Conservation (phyloP, 371 early-diverging fungal genomes). For the Mucor racemosus region DNA sequence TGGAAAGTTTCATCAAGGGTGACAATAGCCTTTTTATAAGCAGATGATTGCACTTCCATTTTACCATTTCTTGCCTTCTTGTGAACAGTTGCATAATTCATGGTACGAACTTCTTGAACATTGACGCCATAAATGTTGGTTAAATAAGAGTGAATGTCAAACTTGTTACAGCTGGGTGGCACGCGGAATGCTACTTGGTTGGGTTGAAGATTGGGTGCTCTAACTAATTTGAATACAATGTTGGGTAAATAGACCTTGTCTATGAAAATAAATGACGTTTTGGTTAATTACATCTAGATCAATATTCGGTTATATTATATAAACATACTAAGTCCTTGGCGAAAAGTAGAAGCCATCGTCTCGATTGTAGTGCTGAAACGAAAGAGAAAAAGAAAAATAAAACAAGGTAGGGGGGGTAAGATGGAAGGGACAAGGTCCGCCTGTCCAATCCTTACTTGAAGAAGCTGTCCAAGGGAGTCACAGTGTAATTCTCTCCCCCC, state of each 20-base stretch:
- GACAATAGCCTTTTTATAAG: constrained; percentile 92
- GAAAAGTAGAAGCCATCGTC: constrained; percentile 42
- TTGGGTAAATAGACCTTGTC: constrained; percentile 91
- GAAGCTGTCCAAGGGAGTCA: constrained; percentile 1
- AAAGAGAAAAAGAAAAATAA: constrained; percentile 1
- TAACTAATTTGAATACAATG: constrained; percentile 84
- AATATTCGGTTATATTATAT: neutral
- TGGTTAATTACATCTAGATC: neutral
- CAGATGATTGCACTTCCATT: constrained; percentile 46
- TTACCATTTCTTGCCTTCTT: constrained; percentile 59
- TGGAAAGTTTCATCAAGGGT: constrained; percentile 82
- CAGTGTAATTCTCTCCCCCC: neutral
- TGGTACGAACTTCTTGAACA: constrained; percentile 89
- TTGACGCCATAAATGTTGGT: constrained; percentile 84
- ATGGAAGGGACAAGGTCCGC: constrained; percentile 13
- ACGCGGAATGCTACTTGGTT: constrained; percentile 94
- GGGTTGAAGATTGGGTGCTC: constrained; percentile 78
- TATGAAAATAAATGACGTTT: constrained; percentile 9
- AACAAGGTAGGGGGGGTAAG: constrained; percentile 21
- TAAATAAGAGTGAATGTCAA: constrained; percentile 91
- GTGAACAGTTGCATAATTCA: constrained; percentile 72
- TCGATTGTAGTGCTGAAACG: neutral
- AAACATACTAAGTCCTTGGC: constrained; percentile 53
- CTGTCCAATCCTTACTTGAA: neutral
- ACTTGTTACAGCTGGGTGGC: constrained; percentile 92